Base-by-base conservation (phyloP, 2,329 filamentous ascomycete genomes). In the Trichoderma guizhouense region DNA sequence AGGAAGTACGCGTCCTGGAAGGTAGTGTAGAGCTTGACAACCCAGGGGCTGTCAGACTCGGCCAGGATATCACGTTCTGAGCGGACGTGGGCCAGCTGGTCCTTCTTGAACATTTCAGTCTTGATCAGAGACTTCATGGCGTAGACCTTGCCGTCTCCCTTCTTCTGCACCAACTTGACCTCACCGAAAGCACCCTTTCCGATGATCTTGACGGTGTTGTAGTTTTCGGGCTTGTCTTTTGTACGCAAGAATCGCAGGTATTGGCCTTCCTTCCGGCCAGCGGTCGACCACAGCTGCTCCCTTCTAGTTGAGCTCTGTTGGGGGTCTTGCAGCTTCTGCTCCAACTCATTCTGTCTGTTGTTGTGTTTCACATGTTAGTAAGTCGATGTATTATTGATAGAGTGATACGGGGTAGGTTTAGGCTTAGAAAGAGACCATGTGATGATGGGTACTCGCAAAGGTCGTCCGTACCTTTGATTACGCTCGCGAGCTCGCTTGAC, bases 31-130 rank as follows among this genome's bases (percentile, higher is more conserved):
- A 99, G 90, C 87, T 98, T 99, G 78, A 99, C 96, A 18, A 99
- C 93, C 96, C 96, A 99, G 6, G 96, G 95, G 80, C 96, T 98
- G 87, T 99, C 96, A n/a, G 95, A 97, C 82, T 99, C 97, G 74
- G 96, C 96, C 74, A 99, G 86, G 77, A 99, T 98, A 81, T 99
- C 96, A 87, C 96, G 91, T 84, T 99, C 96, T 68, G 96, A 95
- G 75, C 97, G 94, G 73, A 99, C 96, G 84, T 99, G 96, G 21
- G 96, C 96, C 73, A 99, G 86, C 82, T 99, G 96, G 80, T 99
- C 96, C 83, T 97, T 98, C 85, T 97, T 98, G 86, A 98, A 98
- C 96, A 99, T 99, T 83, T 99, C 96, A 63, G 94, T 94, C 87
- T 99, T 99, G 83, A 99, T 94, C 76, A 99, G 87, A 60, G 95